Conservation (phyloP, 202 grass and related monocot genomes). For the Zizania palustris region DNA sequence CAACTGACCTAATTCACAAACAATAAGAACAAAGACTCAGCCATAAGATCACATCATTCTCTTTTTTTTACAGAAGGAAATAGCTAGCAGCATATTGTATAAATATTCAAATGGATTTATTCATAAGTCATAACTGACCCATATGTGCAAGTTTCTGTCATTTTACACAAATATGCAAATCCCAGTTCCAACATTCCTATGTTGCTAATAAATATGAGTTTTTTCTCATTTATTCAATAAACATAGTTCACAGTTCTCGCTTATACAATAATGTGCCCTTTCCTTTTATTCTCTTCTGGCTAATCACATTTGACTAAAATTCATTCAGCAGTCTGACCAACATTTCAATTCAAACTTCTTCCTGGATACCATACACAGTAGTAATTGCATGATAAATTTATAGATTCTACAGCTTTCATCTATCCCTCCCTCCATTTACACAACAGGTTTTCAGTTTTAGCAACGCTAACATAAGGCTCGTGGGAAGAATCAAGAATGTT, state of each 20-base stretch:
- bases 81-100: not conserved
- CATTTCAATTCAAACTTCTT: not conserved
- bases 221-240: slow-evolving; percentile 18
- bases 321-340: not conserved
- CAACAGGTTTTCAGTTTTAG: not conserved
- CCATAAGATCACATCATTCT: slow-evolving; percentile 11
- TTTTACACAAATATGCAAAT: not conserved
- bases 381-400: slow-evolving; percentile 10
- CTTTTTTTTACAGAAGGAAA: slow-evolving; percentile 5
- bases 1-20: slow-evolving; percentile 64
- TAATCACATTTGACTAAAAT: slow-evolving; percentile 17
- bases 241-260: not conserved
- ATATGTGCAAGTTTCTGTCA: not conserved
- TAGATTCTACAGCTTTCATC: slow-evolving; percentile 17
- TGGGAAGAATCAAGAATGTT: slow-evolving; percentile 23
- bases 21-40: slow-evolving; percentile 23
- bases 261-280: slow-evolving; percentile 8
- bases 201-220: slow-evolving; percentile 31
- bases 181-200: not conserved
- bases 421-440: not conserved
- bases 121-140: not conserved
- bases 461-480: slow-evolving; percentile 23
- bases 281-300: not conserved
- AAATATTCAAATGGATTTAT: slow-evolving; percentile 13
- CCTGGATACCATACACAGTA: not conserved